phyloP scores from a whole-genome alignment of 208 protist species.

The Acanthamoeba lugdunensis region DNA sequence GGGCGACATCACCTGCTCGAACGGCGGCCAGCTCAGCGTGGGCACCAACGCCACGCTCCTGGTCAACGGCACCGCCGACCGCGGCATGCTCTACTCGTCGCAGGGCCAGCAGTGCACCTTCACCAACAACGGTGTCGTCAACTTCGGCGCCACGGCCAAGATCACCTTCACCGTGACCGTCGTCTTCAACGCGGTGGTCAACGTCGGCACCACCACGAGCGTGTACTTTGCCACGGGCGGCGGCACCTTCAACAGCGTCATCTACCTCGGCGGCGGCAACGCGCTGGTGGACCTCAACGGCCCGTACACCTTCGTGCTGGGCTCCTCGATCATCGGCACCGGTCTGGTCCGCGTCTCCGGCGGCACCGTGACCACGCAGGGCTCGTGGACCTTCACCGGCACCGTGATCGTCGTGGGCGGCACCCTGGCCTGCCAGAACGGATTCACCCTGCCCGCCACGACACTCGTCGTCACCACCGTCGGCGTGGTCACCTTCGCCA shows the following conservation, averaged over 20 bases:
- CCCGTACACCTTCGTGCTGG: conserved; percentile 33
- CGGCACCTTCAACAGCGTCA: conserved; percentile 24
- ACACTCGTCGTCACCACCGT: conserved; percentile 14
- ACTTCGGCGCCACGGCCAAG: conserved; percentile 38
- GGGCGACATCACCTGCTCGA: conserved; percentile 63
- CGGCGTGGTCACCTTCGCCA: conserved; percentile 21
- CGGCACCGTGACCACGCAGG: conserved; percentile 56
- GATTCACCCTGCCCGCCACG: conserved; percentile 8
- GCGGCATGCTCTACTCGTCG: conserved; percentile 57
- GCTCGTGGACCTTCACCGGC: conserved; percentile 2
- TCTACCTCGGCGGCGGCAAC: conserved; percentile 8
- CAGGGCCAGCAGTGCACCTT: conserved; percentile 62
- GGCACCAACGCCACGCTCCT: background rate
- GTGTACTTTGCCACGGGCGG: conserved; percentile 32
- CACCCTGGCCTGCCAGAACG: conserved; percentile 9
- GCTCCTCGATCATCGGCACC: conserved; percentile 6
- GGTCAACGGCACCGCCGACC: conserved; percentile 45
- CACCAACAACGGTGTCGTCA: conserved; percentile 62
- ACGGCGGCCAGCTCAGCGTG: conserved; percentile 65
- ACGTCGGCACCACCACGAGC: conserved; percentile 12
- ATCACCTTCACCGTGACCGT: conserved; percentile 41
- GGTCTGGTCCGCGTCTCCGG: conserved; percentile 31
- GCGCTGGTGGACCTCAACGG: conserved; percentile 56
- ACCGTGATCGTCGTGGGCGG: conserved; percentile 27
- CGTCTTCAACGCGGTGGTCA: conserved; percentile 18